Percentiles rank a stretch among this genome's conserved stretches.
phyloP scores from a whole-genome alignment of 139 green algal species.

The Tetradesmus obliquus region DNA sequence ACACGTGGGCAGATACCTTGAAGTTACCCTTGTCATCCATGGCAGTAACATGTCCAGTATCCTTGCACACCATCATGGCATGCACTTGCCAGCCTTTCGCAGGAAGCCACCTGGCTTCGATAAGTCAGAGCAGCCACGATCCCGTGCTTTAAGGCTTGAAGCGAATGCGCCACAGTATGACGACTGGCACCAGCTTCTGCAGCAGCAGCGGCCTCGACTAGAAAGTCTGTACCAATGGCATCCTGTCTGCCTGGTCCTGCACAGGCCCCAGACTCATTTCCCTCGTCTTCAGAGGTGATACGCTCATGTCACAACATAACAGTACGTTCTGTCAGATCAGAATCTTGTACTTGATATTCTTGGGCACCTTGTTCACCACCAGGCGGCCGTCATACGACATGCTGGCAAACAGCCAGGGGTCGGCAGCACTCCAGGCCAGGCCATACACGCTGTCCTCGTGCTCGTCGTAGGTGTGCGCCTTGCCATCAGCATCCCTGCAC shows the following conservation, averaged over 20 bases:
- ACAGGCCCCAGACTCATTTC: too few relatives aligned
- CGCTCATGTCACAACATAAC: too few relatives aligned
- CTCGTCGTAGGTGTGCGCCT: slow-evolving; percentile 76
- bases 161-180: too few relatives aligned
- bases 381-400: slow-evolving; percentile 88
- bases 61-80: neutral
- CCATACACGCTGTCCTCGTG: slow-evolving; percentile 88
- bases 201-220: too few relatives aligned
- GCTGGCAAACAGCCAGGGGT: slow-evolving; percentile 86
- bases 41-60: neutral
- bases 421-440: slow-evolving; percentile 78
- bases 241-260: too few relatives aligned
- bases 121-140: too few relatives aligned
- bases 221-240: too few relatives aligned
- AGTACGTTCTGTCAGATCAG: slow-evolving; percentile 65
- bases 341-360: slow-evolving; percentile 85
- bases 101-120: too few relatives aligned
- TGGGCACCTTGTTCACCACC: slow-evolving; percentile 78
- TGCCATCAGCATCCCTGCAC: slow-evolving; percentile 59
- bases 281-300: too few relatives aligned
- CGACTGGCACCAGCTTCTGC: too few relatives aligned
- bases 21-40: neutral
- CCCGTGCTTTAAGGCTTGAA: too few relatives aligned
- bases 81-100: neutral
- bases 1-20: neutral